Evolutionary conservation across 331 rosid genomes (phyloP).

Genomic region (Malus hybrid): DNA sequence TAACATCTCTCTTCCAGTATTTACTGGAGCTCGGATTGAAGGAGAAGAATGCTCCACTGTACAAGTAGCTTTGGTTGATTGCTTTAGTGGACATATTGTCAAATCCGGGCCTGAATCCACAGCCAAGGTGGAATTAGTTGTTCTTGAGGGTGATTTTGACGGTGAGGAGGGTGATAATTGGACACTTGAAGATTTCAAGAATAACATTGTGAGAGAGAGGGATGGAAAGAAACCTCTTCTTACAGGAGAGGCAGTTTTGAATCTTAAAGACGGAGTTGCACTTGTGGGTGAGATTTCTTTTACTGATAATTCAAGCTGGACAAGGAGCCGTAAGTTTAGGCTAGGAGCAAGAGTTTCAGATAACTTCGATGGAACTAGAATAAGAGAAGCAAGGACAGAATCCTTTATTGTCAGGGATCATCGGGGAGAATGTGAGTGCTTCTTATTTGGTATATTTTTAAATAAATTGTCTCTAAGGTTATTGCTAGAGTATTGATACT

Average conservation of each 20-base stretch:
- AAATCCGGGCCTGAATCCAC: slow-evolving; percentile 67
- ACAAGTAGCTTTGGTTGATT: slow-evolving; percentile 62
- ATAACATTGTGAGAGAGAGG: slow-evolving; percentile 83
- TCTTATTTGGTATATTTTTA: background rate
- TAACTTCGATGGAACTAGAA: slow-evolving; percentile 47
- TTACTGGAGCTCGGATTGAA: slow-evolving; percentile 93
- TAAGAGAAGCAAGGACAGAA: slow-evolving; percentile 80
- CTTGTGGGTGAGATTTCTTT: slow-evolving; percentile 69
- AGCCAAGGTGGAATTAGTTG: slow-evolving; percentile 85
- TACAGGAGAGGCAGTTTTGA: slow-evolving; percentile 66
- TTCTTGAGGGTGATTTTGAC: slow-evolving; percentile 97
- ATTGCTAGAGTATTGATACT: background rate
- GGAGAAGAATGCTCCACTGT: slow-evolving; percentile 63
- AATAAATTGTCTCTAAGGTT: background rate
- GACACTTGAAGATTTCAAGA: slow-evolving; percentile 71
- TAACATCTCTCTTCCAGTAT: slow-evolving; percentile 74
- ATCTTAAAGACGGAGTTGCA: slow-evolving; percentile 75
- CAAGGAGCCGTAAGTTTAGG: slow-evolving; percentile 87
- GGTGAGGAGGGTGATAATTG: slow-evolving; percentile 69
- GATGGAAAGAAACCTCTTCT: slow-evolving; percentile 91
- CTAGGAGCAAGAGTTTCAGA: slow-evolving; percentile 84
- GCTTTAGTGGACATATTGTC: slow-evolving; percentile 43
- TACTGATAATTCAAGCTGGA: slow-evolving; percentile 98
- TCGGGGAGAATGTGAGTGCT: slow-evolving; percentile 90
- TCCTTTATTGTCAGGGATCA: slow-evolving; percentile 91